Evolutionary conservation across 805 yeast species (phyloP).

Genomic region (Schizosaccharomyces osmophilus): DNA sequence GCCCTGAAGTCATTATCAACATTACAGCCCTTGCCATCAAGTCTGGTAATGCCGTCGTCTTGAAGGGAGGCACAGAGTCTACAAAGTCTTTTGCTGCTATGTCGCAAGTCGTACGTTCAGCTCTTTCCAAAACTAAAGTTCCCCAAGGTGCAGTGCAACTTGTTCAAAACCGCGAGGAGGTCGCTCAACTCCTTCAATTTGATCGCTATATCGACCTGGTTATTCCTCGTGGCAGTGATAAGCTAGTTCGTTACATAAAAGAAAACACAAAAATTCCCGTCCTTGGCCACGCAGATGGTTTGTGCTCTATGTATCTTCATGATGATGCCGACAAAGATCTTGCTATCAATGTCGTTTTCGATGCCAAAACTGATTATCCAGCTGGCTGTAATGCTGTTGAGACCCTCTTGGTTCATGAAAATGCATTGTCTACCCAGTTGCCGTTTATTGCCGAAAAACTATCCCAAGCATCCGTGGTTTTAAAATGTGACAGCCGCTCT

Average conservation of each 20-base stretch:
- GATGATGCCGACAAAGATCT: constrained; percentile 49
- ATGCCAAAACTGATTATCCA: constrained; percentile 26
- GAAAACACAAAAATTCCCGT: constrained; percentile 76
- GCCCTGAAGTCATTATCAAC: constrained; percentile 97
- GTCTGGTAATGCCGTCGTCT: constrained; percentile 63
- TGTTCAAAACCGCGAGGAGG: constrained; percentile 73
- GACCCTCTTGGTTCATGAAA: constrained; percentile 42
- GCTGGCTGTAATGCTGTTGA: constrained; percentile 98
- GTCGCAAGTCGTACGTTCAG: constrained; percentile 38
- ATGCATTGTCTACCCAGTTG: constrained; percentile 15
- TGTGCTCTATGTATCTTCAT: constrained; percentile 72
- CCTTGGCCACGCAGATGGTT: constrained; percentile 95
- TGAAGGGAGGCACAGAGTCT: constrained; percentile 94
- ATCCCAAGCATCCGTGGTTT: constrained; percentile 39
- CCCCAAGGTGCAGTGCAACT: constrained; percentile 68
- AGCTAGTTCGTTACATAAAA: constrained; percentile 67
- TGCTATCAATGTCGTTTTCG: constrained; percentile 54
- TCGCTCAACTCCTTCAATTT: constrained; percentile 56
- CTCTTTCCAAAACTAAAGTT: constrained; percentile 43
- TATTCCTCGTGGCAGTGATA: constrained; percentile 94
- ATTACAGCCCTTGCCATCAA: constrained; percentile 87
- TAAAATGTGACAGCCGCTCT: constrained; percentile 40
- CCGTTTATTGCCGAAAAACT: constrained; percentile 18
- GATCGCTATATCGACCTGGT: constrained; percentile 83
- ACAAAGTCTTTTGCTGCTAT: constrained; percentile 60